A percentile compares a stretch with the other conserved stretches of the same genome.
Evolutionary conservation across 768 basidiomycete species (phyloP).

Genomic region (Pholiota conissans): DNA sequence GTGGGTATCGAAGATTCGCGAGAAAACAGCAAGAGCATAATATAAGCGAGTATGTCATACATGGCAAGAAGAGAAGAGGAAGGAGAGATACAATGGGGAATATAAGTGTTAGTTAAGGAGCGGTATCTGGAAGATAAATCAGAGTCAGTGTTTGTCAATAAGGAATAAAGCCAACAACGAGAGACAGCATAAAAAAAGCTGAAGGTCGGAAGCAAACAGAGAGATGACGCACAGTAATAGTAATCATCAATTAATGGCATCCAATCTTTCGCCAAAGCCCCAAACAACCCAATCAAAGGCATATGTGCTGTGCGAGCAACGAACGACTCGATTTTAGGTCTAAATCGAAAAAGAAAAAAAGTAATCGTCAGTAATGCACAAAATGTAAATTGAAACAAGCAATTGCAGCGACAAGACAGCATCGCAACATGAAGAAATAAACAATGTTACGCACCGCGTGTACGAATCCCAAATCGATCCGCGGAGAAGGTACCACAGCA

Average conservation of each 20-base stretch:
- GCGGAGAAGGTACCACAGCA: slow-evolving; percentile 83
- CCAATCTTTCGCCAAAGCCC: slow-evolving; percentile 80
- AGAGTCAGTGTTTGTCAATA: neutral
- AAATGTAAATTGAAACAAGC: too few relatives aligned
- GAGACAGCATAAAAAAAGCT: too few relatives aligned
- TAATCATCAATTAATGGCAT: slow-evolving; percentile 88
- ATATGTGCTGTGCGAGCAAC: slow-evolving; percentile 52
- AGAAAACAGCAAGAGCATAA: neutral
- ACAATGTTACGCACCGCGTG: slow-evolving; percentile 52
- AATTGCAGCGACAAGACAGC: neutral
- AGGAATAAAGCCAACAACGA: neutral
- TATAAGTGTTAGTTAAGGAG: slow-evolving; percentile 27
- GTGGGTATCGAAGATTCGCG: neutral
- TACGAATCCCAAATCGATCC: slow-evolving; percentile 84
- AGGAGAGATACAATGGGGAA: neutral
- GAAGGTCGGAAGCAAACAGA: neutral
- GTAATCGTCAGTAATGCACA: too few relatives aligned
- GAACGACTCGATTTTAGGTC: slow-evolving; percentile 73
- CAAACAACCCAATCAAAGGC: slow-evolving; percentile 68
- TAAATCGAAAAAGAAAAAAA: slow-evolving; percentile 29
- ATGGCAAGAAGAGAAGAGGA: slow-evolving; percentile 12
- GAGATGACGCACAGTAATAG: slow-evolving; percentile 76
- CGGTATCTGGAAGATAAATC: slow-evolving; percentile 33
- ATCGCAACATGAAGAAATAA: slow-evolving; percentile 2
- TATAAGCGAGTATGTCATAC: slow-evolving; percentile 4